phyloP scores from a whole-genome alignment of 257 asterid species.

The Solanum lignicaule region DNA sequence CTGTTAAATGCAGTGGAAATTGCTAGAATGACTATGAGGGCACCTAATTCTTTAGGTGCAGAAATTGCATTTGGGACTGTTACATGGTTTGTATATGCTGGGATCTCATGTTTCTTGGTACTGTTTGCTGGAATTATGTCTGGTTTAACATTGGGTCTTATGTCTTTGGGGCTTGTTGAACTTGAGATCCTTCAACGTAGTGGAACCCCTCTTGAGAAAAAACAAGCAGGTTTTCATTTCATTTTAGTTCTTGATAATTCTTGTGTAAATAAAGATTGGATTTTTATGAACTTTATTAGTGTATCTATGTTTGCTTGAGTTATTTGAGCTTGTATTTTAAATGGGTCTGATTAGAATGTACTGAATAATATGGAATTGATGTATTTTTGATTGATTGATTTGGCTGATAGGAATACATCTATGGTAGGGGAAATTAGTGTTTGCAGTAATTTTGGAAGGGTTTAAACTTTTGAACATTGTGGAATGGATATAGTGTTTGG shows the following conservation, averaged over 20 bases:
- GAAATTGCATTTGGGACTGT: slow-evolving; percentile 76
- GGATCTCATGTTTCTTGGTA: slow-evolving; percentile 67
- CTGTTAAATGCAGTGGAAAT: slow-evolving; percentile 46
- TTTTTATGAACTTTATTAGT: background rate
- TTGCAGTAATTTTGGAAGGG: background rate
- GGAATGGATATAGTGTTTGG: background rate
- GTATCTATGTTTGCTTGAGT: background rate
- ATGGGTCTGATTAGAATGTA: background rate
- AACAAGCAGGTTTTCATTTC: slow-evolving; percentile 50
- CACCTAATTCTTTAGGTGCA: slow-evolving; percentile 28
- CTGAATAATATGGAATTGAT: background rate
- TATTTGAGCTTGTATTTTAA: background rate
- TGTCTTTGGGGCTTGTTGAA: slow-evolving; percentile 90
- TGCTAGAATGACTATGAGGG: slow-evolving; percentile 29
- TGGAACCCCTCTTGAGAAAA: slow-evolving; percentile 70
- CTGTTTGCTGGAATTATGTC: slow-evolving; percentile 92
- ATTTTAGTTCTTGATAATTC: too few species aligned
- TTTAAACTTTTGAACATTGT: background rate
- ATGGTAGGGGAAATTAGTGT: background rate
- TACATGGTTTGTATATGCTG: slow-evolving; percentile 71
- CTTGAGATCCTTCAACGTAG: slow-evolving; percentile 94
- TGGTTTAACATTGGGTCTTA: slow-evolving; percentile 80
- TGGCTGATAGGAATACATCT: background rate
- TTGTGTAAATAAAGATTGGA: background rate
- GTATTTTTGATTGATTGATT: background rate